Evolutionary conservation across 305 asterid genomes (phyloP).

Genomic region (Fraxinus ornus): DNA sequence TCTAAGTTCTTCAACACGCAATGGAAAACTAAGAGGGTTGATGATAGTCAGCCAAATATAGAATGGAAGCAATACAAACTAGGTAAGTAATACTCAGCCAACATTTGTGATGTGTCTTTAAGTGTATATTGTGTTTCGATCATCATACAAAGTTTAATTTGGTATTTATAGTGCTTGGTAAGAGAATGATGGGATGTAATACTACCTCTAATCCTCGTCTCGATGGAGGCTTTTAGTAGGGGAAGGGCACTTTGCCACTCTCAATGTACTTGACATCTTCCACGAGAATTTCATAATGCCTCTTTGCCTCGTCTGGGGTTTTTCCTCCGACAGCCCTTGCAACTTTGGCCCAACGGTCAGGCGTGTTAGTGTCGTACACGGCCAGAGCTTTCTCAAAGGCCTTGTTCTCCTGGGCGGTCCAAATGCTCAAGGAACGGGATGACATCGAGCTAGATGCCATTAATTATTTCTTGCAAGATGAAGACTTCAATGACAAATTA

Average conservation of each 20-base stretch:
- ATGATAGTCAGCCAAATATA: not conserved
- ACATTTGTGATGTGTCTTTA: not conserved
- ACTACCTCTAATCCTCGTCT: conserved; percentile 4
- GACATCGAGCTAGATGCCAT: conserved; percentile 61
- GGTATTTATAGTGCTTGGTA: not conserved
- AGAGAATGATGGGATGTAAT: not conserved
- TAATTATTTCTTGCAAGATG: not conserved
- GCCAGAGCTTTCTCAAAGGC: conserved; percentile 88
- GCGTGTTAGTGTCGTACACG: conserved; percentile 68
- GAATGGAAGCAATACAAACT: not conserved
- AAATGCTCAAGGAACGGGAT: conserved; percentile 51
- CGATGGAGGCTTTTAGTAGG: conserved; percentile 27
- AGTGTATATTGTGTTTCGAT: not conserved
- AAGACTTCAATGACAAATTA: not conserved
- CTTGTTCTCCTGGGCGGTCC: conserved; percentile 79
- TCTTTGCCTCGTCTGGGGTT: conserved; percentile 60
- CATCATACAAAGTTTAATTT: not conserved
- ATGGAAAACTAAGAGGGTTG: not conserved
- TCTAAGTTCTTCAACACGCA: not conserved
- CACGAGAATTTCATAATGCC: conserved; percentile 69
- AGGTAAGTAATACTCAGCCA: not conserved
- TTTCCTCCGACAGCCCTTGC: conserved; percentile 79
- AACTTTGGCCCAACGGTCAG: conserved; percentile 85
- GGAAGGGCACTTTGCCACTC: conserved; percentile 35
- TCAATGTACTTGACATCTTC: conserved; percentile 69